These are phyloP conservation scores for Oehlia diaphana DNA, from an alignment of 192 early-diverging fungal species.

Conservation along the genomic window DNA sequence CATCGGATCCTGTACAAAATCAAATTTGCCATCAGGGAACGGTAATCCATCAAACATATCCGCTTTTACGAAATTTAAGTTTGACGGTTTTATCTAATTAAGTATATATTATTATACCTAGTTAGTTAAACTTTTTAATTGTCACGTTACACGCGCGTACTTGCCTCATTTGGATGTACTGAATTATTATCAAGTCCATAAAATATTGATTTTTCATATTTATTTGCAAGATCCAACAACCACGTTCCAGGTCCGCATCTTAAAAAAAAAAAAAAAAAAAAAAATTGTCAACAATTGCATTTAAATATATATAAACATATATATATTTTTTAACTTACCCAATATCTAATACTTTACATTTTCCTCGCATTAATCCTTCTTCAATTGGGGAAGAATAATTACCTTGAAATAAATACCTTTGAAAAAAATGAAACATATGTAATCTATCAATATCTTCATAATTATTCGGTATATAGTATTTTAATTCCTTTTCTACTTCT, in stretches of 20 bases:
- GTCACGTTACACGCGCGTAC: too few species aligned
- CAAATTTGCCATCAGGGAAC: background rate
- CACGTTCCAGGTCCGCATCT: background rate
- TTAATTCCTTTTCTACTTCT: too few species aligned
- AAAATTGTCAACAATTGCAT: background rate
- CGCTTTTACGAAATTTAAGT: background rate
- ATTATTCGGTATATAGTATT: too few species aligned
- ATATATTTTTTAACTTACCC: background rate
- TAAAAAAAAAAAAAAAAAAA: background rate
- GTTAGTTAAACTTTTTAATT: too few species aligned
- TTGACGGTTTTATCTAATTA: background rate
- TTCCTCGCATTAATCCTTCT: background rate
- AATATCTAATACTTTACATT: background rate
- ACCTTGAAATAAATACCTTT: background rate
- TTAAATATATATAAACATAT: background rate
- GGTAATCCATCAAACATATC: constrained; percentile 1
- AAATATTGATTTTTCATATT: background rate
- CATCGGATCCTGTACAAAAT: too few species aligned
- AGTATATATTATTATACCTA: background rate
- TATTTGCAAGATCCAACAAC: background rate
- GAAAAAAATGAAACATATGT: background rate
- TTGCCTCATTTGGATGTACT: too few species aligned
- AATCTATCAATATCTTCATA: too few species aligned
- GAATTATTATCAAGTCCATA: too few species aligned
- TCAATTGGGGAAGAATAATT: constrained; percentile 3